Base-by-base conservation (phyloP, 1,284 basidiomycete genomes). In the Ganoderma boninense region DNA sequence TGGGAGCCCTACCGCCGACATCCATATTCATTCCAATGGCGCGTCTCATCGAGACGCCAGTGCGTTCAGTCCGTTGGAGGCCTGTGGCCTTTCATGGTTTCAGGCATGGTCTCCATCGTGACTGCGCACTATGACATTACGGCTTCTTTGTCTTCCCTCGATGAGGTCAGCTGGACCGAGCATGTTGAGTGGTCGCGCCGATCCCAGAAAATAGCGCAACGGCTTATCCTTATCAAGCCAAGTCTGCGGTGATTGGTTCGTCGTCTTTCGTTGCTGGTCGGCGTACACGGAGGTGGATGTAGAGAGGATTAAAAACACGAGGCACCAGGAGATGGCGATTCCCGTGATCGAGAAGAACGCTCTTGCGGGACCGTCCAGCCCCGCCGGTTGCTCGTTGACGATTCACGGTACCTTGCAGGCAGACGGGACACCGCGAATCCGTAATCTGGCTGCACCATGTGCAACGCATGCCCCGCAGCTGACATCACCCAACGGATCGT, bases 311-410 rank as follows among this genome's bases (percentile, higher is more conserved):
- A 43, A 23, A 43, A 38, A 64, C 67, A 61, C 35, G 67, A 68
- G 62, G 67, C 38, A 4, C 5, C 20, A 59, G 16, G 57, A 43
- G 40, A 20, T 18, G 57, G 8, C 57, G 29, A 59, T 38, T 18
- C 61, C 57, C n/a, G n/a, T 29, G 56, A 64, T 61, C 49, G 49
- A 59, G 42, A 26, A 40, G 26, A 38, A 64, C 52, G 60, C 38
- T 49, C 35, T 49, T 26, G 66, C 67, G 67, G 67, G 59, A 43
- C 67, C 67, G 67, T 38, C 54, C 43, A 64, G 56, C 18, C 44
- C 44, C 46, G 32, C n/a, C 32, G 18, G 44, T 40, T 56, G 46
- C 67, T 43, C 62, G 59, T 35, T 43, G 40, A 60, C 56, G 16
- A 23, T 32, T 32, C 29, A 43, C 32, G 56, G 67, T 64, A 46